Percentiles rank a stretch among this genome's conserved stretches.
Conservation (phyloP, 129 eudicot species). For the Lactuca sativa region DNA sequence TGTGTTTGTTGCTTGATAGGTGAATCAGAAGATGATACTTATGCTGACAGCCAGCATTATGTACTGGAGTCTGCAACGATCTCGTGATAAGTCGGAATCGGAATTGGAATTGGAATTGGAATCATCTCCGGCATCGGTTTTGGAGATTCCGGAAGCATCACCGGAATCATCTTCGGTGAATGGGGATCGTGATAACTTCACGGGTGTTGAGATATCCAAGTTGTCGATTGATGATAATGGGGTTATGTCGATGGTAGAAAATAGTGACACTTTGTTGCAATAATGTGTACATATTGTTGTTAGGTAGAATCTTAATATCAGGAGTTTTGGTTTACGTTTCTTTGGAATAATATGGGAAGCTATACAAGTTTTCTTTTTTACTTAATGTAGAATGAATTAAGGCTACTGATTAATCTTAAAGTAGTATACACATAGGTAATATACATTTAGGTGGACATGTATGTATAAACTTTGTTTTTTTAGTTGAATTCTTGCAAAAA, state of each 20-base stretch:
- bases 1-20: slow-evolving; percentile 37
- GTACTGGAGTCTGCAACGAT: slow-evolving; percentile 97
- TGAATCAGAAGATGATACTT: slow-evolving; percentile 94
- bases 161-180: slow-evolving; percentile 38
- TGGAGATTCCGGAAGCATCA: slow-evolving; percentile 43
- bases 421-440: too few species aligned
- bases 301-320: too few species aligned
- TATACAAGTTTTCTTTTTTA: too few species aligned
- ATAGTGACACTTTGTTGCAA: slow-evolving; percentile 21
- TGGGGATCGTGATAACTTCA: slow-evolving; percentile 43
- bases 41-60: slow-evolving; percentile 85
- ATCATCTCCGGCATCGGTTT: slow-evolving; percentile 19
- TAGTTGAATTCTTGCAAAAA: too few species aligned
- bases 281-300: neutral
- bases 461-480: too few species aligned
- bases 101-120: neutral
- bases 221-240: slow-evolving; percentile 43
- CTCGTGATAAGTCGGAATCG: slow-evolving; percentile 44
- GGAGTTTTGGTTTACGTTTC: too few species aligned
- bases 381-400: too few species aligned
- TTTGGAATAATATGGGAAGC: too few species aligned
- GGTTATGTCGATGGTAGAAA: slow-evolving; percentile 35
- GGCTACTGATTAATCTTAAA: too few species aligned
- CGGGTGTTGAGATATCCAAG: slow-evolving; percentile 42
- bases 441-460: too few species aligned